Conservation (phyloP, 2,329 filamentous ascomycete species). For the Emmonsia crescens region DNA sequence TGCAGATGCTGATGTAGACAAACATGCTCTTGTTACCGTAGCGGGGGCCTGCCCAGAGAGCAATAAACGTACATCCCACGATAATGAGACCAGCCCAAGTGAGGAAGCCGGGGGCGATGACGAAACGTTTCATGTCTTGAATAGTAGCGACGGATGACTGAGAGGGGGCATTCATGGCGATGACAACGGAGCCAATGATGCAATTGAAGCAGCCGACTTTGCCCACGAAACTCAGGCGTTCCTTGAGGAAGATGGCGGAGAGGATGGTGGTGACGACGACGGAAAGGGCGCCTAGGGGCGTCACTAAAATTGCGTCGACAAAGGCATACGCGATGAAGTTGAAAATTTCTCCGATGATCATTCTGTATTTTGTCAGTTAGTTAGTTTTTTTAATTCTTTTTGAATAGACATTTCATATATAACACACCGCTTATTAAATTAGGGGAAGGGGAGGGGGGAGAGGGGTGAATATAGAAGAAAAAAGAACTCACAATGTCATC, state of each 20-base stretch:
- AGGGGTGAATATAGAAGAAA: background rate
- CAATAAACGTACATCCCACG: constrained; percentile 58
- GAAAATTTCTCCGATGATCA: constrained; percentile 94
- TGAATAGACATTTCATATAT: background rate
- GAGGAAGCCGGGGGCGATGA: constrained; percentile 77
- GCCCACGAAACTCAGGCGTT: constrained; percentile 86
- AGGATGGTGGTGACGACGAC: constrained; percentile 88
- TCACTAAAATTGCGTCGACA: constrained; percentile 91
- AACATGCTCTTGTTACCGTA: constrained; percentile 97
- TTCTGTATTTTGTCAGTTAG: constrained; percentile 61
- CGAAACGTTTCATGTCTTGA: constrained; percentile 82
- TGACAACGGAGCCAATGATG: constrained; percentile 84
- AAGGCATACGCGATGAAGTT: constrained; percentile 97
- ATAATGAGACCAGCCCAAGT: constrained; percentile 75
- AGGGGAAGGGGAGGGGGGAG: no score
- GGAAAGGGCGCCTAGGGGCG: constrained; percentile 77
- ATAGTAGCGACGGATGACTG: constrained; percentile 79
- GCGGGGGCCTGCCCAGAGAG: constrained; percentile 69
- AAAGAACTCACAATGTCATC: constrained; percentile 3
- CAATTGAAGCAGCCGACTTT: constrained; percentile 95
- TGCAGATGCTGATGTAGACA: constrained; percentile 94
- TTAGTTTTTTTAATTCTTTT: background rate
- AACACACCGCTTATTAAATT: no score
- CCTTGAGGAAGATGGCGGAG: constrained; percentile 90
- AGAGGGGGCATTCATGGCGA: constrained; percentile 83